Base-by-base conservation (phyloP, 495 filamentous ascomycete species). In the Sabuloglossum arenarium region DNA sequence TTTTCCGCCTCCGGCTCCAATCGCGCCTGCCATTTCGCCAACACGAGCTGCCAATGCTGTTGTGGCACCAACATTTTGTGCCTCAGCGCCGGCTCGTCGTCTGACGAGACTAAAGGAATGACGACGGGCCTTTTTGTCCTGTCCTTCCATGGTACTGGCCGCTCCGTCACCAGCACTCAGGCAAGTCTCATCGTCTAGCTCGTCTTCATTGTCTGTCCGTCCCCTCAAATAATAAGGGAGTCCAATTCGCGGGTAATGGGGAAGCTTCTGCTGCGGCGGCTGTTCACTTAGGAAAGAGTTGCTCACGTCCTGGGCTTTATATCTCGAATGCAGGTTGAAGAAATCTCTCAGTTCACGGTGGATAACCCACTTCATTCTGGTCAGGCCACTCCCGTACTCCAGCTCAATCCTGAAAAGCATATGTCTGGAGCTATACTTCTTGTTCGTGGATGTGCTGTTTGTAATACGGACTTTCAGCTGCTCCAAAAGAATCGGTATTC, bases 301-400 rank as follows among this genome's bases (percentile, higher is more conserved):
- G 56, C 84, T 88, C 39, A 80, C 77, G 31, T 84, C 74, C 49
- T 87, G 80, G 50, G 94, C 67, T 62, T 89, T 91, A 73, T 96
- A 99, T 61, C 90, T 84, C 59, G 85, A 73, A 66, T 99, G 93
- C 5, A 99, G 73, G 63, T 95, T 94, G 59, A 86, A 76, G 64
- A 99, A 94, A 61, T 99, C 91, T 60, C 79, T 76, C 55, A 96
- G 73, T 25, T 85, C 83, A 25, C 91, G 78, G 61, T 86, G 80
- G 56, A 99, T 88, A 51, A 87, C 81, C 91, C 91, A 99, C 62
- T 88, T 89, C 91, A 99, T 97, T 54, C 93, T 76, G 27, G 88
- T 94, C 56, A 90, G 78, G 3, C 93, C 91, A 63, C 82, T 96
- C 5, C 91, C 91, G 68, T 99, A 99, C 66, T 99, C 91, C 43